Percentiles rank a stretch among this genome's conserved stretches.
Conservation (phyloP, 202 grass and related monocot genomes). For the Schoenoplectus tabernaemontani region DNA sequence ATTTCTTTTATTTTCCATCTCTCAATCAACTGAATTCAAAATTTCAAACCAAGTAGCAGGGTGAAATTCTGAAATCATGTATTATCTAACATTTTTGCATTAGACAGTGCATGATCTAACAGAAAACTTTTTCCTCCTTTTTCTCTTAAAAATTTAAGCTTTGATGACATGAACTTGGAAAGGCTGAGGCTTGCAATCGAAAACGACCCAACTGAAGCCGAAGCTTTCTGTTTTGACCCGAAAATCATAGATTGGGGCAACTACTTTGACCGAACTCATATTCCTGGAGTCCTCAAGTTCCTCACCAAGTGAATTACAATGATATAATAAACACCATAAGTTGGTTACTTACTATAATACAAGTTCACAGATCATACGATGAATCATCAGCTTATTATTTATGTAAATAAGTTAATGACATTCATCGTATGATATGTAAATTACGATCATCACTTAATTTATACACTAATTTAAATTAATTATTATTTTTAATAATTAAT, state of each 20-base stretch:
- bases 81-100: background rate
- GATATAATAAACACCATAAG: background rate
- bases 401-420: too few species aligned
- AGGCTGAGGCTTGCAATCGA: conserved; percentile 37
- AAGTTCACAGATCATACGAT: too few species aligned
- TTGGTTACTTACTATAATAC: too few species aligned
- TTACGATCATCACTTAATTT: too few species aligned
- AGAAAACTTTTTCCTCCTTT: background rate
- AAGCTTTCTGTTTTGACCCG: conserved; percentile 49
- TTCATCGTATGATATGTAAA: too few species aligned
- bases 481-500: too few species aligned
- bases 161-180: conserved; percentile 60
- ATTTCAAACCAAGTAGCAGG: too few species aligned
- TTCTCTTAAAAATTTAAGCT: conserved; percentile 27
- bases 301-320: conserved; percentile 31
- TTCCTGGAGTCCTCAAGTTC: conserved; percentile 67
- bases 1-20: background rate
- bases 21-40: background rate
- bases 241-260: conserved; percentile 54
- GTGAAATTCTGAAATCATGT: too few species aligned
- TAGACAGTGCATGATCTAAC: too few species aligned
- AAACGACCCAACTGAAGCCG: conserved; percentile 11
- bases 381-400: too few species aligned
- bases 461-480: too few species aligned
- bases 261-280: conserved; percentile 59